These are phyloP conservation scores for Suillus placidus DNA, from an alignment of 768 basidiomycete genomes.

Conservation along the genomic window DNA sequence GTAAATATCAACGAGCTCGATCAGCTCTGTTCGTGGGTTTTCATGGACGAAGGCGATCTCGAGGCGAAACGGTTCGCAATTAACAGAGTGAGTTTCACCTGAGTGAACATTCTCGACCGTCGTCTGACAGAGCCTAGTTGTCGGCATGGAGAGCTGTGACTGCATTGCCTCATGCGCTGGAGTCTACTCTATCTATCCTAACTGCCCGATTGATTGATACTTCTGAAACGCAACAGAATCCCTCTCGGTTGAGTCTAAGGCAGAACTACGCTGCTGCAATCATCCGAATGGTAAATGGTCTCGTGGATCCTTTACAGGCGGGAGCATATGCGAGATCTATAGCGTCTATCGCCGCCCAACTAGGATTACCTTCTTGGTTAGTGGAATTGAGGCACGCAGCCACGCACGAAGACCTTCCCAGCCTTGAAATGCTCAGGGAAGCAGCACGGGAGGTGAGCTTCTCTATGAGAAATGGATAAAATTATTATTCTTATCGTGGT, in stretches of 20 bases:
- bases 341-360: conserved; percentile 80
- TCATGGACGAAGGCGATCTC: conserved; percentile 59
- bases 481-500: conserved; percentile 13
- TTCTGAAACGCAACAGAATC: conserved; percentile 19
- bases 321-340: conserved; percentile 92
- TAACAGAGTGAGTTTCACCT: conserved; percentile 53
- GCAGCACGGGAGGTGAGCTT: conserved; percentile 67
- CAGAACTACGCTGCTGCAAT: conserved; percentile 82
- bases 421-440: conserved; percentile 75
- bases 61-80: conserved; percentile 61
- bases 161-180: conserved; percentile 79
- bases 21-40: conserved; percentile 77
- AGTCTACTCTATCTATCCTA: conserved; percentile 68
- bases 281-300: conserved; percentile 89
- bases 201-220: conserved; percentile 60
- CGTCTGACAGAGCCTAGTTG: conserved; percentile 46
- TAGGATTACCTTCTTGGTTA: conserved; percentile 85
- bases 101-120: conserved; percentile 3
- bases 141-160: conserved; percentile 80
- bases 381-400: conserved; percentile 94
- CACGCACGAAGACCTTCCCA: conserved; percentile 94
- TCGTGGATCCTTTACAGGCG: conserved; percentile 92
- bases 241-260: conserved; percentile 55
- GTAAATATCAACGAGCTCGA: conserved; percentile 67
- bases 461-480: conserved; percentile 19